These are phyloP conservation scores for Boeremia exigua DNA, from an alignment of 2,329 filamentous ascomycete genomes.

Conservation along the genomic window DNA sequence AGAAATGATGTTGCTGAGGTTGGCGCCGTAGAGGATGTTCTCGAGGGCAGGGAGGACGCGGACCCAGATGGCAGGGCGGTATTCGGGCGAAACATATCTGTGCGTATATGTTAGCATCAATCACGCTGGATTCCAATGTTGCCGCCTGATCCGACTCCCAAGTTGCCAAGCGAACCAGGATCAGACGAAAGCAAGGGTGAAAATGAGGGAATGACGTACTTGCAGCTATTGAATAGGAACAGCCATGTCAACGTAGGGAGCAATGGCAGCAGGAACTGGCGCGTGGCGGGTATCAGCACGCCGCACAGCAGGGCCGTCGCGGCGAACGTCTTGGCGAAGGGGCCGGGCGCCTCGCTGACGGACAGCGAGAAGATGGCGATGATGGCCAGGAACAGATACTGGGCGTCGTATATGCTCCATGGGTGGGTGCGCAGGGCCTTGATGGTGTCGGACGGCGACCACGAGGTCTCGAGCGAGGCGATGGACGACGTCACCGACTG, in stretches of 20 bases:
- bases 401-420: conserved; percentile 83
- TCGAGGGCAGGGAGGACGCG: conserved; percentile 92
- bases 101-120: conserved; percentile 22
- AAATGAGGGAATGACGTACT: conserved; percentile 65
- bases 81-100: conserved; percentile 88
- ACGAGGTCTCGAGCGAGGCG: conserved; percentile 78
- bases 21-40: conserved; percentile 95
- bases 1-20: conserved; percentile 93
- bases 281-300: conserved; percentile 79
- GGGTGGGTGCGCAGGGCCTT: conserved; percentile 75
- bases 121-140: not conserved
- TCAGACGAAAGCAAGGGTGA: conserved; percentile 1
- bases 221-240: conserved; percentile 89
- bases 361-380: conserved; percentile 82
- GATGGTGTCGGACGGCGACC: conserved; percentile 79
- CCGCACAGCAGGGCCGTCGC: conserved; percentile 71
- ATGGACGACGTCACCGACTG: conserved; percentile 74
- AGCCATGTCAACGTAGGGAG: conserved; percentile 86
- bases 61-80: conserved; percentile 93
- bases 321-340: conserved; percentile 76
- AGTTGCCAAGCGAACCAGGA: conserved; percentile 3
- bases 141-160: conserved; percentile 10
- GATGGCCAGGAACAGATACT: conserved; percentile 78
- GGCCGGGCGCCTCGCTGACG: conserved; percentile 79
- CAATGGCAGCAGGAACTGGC: conserved; percentile 90